phyloP scores from a whole-genome alignment of 139 green algal genomes.

The Haematococcus sp. region DNA sequence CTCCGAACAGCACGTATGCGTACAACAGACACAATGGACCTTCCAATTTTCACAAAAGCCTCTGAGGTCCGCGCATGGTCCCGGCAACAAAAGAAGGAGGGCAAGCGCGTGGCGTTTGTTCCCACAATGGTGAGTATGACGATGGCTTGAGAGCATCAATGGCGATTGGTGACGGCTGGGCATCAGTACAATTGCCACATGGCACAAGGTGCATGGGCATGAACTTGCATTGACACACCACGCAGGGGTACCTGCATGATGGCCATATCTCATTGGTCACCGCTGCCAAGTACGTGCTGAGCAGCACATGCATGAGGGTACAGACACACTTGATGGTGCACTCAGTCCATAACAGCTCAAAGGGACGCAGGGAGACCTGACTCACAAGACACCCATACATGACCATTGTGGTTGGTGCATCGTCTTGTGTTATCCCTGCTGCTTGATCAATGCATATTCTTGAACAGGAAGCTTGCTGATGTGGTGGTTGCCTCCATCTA shows the following conservation, averaged over 20 bases:
- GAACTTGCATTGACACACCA: slow-evolving; percentile 4
- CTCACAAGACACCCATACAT: too few relatives aligned
- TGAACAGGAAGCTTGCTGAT: slow-evolving; percentile 67
- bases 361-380: too few relatives aligned
- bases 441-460: background rate
- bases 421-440: too few relatives aligned
- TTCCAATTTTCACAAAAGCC: slow-evolving; percentile 37
- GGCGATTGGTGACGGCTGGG: too few relatives aligned
- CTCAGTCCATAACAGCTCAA: too few relatives aligned
- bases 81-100: slow-evolving; percentile 50
- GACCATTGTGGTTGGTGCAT: too few relatives aligned
- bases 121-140: slow-evolving; percentile 87
- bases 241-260: slow-evolving; percentile 90
- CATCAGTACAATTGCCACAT: background rate
- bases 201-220: background rate
- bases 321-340: too few relatives aligned
- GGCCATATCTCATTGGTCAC: slow-evolving; percentile 90
- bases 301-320: too few relatives aligned
- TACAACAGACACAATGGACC: background rate
- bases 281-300: slow-evolving; percentile 57
- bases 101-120: slow-evolving; percentile 82
- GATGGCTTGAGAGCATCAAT: background rate
- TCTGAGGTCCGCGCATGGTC: slow-evolving; percentile 75
- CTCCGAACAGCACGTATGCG: too few relatives aligned
- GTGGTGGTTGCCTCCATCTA: slow-evolving; percentile 94